phyloP scores from a whole-genome alignment of 352 stramenopile species.

The Phytophthora citrophthora region DNA sequence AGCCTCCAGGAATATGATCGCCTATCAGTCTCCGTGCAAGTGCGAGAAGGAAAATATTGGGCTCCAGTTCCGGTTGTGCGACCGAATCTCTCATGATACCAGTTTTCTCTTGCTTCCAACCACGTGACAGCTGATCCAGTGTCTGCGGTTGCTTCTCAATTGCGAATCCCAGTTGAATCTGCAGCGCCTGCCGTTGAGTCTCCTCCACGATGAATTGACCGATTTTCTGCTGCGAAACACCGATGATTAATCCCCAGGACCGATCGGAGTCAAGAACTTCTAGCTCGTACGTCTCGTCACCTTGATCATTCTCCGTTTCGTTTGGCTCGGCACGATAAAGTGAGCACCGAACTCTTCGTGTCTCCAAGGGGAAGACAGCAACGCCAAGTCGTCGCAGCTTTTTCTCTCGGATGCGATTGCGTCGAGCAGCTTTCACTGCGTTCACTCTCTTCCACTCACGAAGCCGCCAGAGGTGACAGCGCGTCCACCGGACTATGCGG shows the following conservation, averaged over 20 bases:
- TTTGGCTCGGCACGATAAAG: slow-evolving; percentile 39
- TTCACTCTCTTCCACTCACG: slow-evolving; percentile 61
- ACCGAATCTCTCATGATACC: slow-evolving; percentile 22
- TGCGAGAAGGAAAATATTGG: slow-evolving; percentile 23
- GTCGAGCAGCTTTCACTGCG: slow-evolving; percentile 42
- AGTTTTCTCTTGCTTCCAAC: neutral
- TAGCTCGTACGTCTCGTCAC: slow-evolving; percentile 27
- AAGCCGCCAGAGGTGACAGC: slow-evolving; percentile 41
- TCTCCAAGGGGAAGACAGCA: slow-evolving; percentile 38
- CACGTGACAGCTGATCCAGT: slow-evolving; percentile 2
- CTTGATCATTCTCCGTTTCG: neutral
- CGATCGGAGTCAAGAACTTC: slow-evolving; percentile 28
- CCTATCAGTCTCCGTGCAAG: slow-evolving; percentile 20
- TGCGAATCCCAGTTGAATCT: slow-evolving; percentile 7
- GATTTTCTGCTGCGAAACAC: slow-evolving; percentile 18
- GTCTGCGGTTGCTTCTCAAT: neutral
- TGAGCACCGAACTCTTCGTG: slow-evolving; percentile 32
- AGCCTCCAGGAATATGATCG: neutral
- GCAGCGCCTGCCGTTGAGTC: slow-evolving; percentile 9
- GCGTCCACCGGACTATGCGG: slow-evolving; percentile 61
- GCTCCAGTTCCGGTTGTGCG: slow-evolving; percentile 11
- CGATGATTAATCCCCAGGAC: slow-evolving; percentile 20
- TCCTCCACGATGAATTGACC: slow-evolving; percentile 24
- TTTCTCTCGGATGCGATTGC: slow-evolving; percentile 56
- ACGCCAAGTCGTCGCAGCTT: slow-evolving; percentile 38